Conservation (phyloP, 73 alveolate genomes). For the Breviolum minutum region DNA sequence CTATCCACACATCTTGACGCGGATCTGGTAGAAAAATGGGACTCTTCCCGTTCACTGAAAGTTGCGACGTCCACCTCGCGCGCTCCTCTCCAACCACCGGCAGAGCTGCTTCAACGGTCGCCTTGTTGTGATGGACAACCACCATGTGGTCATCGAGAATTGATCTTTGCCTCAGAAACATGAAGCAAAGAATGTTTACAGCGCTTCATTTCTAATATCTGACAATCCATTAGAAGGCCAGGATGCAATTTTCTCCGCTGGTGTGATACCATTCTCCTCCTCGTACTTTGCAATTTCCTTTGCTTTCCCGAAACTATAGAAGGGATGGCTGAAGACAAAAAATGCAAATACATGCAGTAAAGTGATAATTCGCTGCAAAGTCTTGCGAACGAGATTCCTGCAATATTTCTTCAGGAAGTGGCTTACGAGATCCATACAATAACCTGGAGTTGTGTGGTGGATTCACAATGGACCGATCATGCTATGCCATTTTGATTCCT, state of each 20-base stretch:
- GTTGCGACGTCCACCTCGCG: too few species aligned
- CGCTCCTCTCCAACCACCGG: too few species aligned
- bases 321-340: not conserved
- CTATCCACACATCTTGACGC: too few species aligned
- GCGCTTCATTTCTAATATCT: too few species aligned
- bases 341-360: not conserved
- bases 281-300: conserved; percentile 82
- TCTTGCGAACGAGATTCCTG: not conserved
- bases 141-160: not conserved
- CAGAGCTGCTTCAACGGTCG: too few species aligned
- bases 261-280: conserved; percentile 66
- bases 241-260: conserved; percentile 67
- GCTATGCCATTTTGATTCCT: not conserved
- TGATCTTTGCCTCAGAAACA: conserved; percentile 11
- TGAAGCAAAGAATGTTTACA: not conserved
- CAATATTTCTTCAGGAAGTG: conserved; percentile 50
- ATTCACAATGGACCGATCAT: not conserved
- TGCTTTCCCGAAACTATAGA: too few species aligned
- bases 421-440: conserved; percentile 74
- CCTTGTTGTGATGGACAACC: not conserved
- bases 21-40: too few species aligned
- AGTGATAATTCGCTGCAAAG: not conserved
- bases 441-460: not conserved
- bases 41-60: too few species aligned
- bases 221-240: not conserved